These are phyloP conservation scores for Penicillium angulare DNA, from an alignment of 495 filamentous ascomycete genomes.

Conservation along the genomic window DNA sequence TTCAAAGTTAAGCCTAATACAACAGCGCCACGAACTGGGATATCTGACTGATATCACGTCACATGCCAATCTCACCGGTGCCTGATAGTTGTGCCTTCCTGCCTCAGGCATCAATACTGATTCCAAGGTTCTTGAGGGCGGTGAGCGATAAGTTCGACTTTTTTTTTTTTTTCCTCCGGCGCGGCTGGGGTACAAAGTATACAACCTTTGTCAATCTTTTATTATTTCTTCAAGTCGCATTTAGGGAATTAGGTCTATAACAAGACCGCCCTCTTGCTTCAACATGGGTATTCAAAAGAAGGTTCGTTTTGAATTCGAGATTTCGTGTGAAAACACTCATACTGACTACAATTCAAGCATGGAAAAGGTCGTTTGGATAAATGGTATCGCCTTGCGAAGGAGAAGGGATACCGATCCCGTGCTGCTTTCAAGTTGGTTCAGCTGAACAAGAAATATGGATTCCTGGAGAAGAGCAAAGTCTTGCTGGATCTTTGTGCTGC, in stretches of 20 bases:
- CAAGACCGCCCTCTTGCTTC: slow-evolving; percentile 22
- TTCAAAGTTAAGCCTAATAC: background rate
- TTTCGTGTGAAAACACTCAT: slow-evolving; percentile 1
- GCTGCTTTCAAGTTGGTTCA: slow-evolving; percentile 99
- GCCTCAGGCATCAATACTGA: slow-evolving; percentile 24
- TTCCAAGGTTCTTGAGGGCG: slow-evolving; percentile 12
- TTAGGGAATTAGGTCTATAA: slow-evolving; percentile 20
- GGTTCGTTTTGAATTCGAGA: slow-evolving; percentile 32
- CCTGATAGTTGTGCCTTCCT: slow-evolving; percentile 10
- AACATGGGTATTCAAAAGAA: slow-evolving; percentile 98
- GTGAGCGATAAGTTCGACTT: slow-evolving; percentile 28
- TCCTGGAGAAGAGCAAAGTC: slow-evolving; percentile 94
- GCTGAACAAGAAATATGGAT: slow-evolving; percentile 97
- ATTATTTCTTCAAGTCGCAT: slow-evolving; percentile 6
- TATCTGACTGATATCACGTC: slow-evolving; percentile 37
- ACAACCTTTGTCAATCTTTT: slow-evolving; percentile 17
- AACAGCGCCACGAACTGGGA: slow-evolving; percentile 21
- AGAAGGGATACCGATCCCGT: slow-evolving; percentile 91
- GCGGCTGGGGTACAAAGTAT: slow-evolving; percentile 17
- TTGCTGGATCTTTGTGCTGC: slow-evolving; percentile 96
- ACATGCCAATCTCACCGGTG: slow-evolving; percentile 26
- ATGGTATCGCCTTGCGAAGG: slow-evolving; percentile 94
- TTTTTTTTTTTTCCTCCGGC: slow-evolving; percentile 25
- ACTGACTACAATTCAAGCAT: slow-evolving; percentile 51
- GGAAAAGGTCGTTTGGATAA: slow-evolving; percentile 99